A percentile compares a stretch with the other conserved stretches of the same genome.
Conservation (phyloP, 768 basidiomycete genomes). For the Multifurca ochricompacta region DNA sequence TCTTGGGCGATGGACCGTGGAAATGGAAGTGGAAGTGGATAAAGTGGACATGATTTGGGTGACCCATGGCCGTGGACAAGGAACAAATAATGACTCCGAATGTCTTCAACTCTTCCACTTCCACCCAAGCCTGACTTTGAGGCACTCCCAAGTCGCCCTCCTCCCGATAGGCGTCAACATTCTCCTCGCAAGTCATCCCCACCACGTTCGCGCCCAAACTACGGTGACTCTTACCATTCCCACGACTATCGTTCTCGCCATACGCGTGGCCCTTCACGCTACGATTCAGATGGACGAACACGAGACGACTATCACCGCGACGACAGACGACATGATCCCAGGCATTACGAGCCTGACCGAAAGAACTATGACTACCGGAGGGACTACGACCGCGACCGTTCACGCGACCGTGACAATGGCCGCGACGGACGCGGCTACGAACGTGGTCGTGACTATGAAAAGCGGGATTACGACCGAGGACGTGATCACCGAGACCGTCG, state of each 20-base stretch:
- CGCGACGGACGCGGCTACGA: constrained; percentile 12
- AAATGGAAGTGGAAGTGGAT: constrained; percentile 1
- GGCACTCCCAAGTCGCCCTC: constrained; percentile 20
- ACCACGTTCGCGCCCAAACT: constrained; percentile 13
- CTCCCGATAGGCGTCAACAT: constrained; percentile 23
- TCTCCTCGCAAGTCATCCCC: constrained; percentile 18
- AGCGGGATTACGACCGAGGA: constrained; percentile 9
- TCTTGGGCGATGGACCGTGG: background rate
- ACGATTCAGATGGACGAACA: constrained; percentile 5
- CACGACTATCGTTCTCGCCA: constrained; percentile 10
- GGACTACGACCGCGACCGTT: constrained; percentile 10
- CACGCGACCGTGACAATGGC: constrained; percentile 6
- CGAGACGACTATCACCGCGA: constrained; percentile 14
- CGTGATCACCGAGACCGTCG: constrained; percentile 13
- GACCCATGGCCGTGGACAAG: too few species aligned
- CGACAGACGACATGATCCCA: constrained; percentile 13
- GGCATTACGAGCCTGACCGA: constrained; percentile 14
- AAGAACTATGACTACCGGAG: constrained; percentile 10
- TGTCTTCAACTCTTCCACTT: constrained; percentile 28
- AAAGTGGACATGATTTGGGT: constrained; percentile 8
- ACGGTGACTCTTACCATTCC: constrained; percentile 9
- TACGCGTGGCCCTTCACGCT: constrained; percentile 11
- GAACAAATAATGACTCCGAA: constrained; percentile 16
- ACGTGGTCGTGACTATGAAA: constrained; percentile 14
- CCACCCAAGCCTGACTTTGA: constrained; percentile 31